phyloP scores from a whole-genome alignment of 495 filamentous ascomycete genomes.

The Penicillium macrosclerotiorum region DNA sequence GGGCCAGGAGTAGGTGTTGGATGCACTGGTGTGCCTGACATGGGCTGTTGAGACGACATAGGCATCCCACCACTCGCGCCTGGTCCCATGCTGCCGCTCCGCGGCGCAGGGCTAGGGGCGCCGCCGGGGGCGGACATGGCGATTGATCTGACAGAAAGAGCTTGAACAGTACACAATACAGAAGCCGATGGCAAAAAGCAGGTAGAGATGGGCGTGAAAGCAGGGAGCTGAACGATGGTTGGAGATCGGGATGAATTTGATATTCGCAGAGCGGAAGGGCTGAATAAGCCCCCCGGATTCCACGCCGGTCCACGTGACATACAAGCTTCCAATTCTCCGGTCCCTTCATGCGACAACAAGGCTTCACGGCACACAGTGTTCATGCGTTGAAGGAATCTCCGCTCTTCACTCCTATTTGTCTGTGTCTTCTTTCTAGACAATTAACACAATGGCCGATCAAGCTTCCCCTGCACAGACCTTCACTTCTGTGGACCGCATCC shows the following conservation, averaged over 20 bases:
- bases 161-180: too few relatives aligned
- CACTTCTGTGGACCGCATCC: conserved; percentile 68
- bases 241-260: conserved; percentile 15
- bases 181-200: too few relatives aligned
- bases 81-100: conserved; percentile 53
- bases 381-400: background rate
- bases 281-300: conserved; percentile 20
- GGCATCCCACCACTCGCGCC: conserved; percentile 43
- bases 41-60: conserved; percentile 50
- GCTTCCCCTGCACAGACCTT: conserved; percentile 33
- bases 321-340: background rate
- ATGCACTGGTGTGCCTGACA: conserved; percentile 37
- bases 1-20: conserved; percentile 38
- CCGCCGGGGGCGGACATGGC: conserved; percentile 49
- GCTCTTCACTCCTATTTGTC: background rate
- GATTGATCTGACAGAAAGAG: background rate
- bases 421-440: background rate
- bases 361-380: background rate
- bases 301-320: conserved; percentile 28
- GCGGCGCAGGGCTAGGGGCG: conserved; percentile 48
- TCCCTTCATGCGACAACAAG: background rate
- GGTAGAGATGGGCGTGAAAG: background rate
- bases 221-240: background rate
- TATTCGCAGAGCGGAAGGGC: conserved; percentile 5
- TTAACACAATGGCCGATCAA: conserved; percentile 12